Evolutionary conservation across 2,329 filamentous ascomycete genomes (phyloP), one percentile per base, ranked within the genome.

Genomic region (Sporothrix pseudoabietina): DNA sequence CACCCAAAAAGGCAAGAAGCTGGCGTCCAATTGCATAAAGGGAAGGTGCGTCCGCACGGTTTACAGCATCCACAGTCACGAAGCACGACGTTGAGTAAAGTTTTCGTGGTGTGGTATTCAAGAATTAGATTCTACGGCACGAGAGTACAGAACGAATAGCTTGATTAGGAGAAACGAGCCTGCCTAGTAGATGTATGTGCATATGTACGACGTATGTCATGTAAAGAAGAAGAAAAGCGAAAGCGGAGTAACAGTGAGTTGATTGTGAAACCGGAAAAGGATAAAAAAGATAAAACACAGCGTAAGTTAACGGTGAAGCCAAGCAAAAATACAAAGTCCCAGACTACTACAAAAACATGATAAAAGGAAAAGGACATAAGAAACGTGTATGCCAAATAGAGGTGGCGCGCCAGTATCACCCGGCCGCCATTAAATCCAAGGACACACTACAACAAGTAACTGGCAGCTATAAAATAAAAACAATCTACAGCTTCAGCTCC

Each of bases 401-500:
- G n/a, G 10, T 35, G 35, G 69, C 49, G 8, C n/a, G 54, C 10
- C 16, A 63, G n/a, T 35, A 14, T 35, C 44, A 68, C 26, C 65
- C 26, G 30, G 65, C 26, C 14, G 9, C 49, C 52, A 71, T 26
- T 54, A 44, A 26, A 12, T 22, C 35, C 9, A 12, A 16, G 8
- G 35, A 35, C 35, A 71, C 26, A 49, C 49, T 61, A 57, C 30
- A 10, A 39, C n/a, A 35, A 22, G 61, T 47, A 44, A 30, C 39
- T 22, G 26, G 44, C n/a, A 32, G 30, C 8, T 22, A 26, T 26
- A 74, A 70, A 77, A 65, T 35, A 68, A 35, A 66, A 65, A 54
- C 19, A n/a, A n/a, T 66, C 81, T 82, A 84, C 69, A 76, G 78
- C 63, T 76, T 76, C 65, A 88, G 77, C 79, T 89, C 87, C 78